Evolutionary conservation across 1,284 basidiomycete genomes (phyloP).

Genomic region (Veloboletus limbatus): DNA sequence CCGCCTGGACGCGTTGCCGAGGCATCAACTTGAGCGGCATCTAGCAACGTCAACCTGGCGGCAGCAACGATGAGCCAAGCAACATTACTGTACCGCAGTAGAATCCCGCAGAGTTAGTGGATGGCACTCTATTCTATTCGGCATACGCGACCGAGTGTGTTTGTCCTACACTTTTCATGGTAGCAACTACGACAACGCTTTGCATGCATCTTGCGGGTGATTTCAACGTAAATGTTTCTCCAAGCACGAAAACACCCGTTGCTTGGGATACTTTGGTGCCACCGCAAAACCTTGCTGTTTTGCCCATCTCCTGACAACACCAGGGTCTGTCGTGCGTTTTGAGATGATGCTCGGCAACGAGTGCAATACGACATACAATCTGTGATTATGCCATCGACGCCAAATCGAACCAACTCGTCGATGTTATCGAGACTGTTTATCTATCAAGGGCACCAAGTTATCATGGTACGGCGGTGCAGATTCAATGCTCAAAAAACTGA

Average conservation of each 20-base stretch:
- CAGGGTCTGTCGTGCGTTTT: slow-evolving; percentile 42
- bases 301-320: slow-evolving; percentile 50
- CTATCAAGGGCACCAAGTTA: slow-evolving; percentile 32
- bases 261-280: slow-evolving; percentile 53
- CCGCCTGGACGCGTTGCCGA: slow-evolving; percentile 27
- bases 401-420: slow-evolving; percentile 55
- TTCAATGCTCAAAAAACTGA: slow-evolving; percentile 35
- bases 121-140: no score
- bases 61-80: no score
- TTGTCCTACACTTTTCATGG: no score
- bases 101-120: no score
- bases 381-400: slow-evolving; percentile 71
- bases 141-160: no score
- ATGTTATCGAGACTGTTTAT: slow-evolving; percentile 59
- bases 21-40: no score
- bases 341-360: slow-evolving; percentile 3
- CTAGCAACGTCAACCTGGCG: neutral
- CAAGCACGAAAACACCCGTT: slow-evolving; percentile 56
- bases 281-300: slow-evolving; percentile 49
- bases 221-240: slow-evolving; percentile 38
- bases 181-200: no score
- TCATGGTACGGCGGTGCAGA: slow-evolving; percentile 1
- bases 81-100: slow-evolving; percentile 5
- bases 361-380: slow-evolving; percentile 44
- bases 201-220: no score